Evolutionary conservation across 2,329 filamentous ascomycete species (phyloP), one percentile per base, ranked within the genome.

Genomic region (Myriangium duriaei): DNA sequence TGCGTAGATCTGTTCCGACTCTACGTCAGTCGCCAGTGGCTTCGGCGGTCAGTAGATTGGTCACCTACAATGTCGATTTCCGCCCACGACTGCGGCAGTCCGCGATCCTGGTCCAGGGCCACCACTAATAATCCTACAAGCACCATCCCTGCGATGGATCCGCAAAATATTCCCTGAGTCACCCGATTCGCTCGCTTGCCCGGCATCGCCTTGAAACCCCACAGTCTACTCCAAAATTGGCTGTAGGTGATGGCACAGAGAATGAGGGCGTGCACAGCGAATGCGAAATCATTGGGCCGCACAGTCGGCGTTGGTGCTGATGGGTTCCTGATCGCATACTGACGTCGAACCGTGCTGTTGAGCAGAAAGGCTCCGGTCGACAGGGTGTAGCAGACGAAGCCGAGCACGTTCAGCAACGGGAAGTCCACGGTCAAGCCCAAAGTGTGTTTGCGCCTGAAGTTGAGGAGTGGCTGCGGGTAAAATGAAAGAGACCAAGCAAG

Each of bases 381-480:
- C 26, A 79, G 63, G 32, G 81, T 69, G 61, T 95, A 95, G 46
- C 76, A 73, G 18, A 71, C 56, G 61, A 88, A 91, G 40, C 83
- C 81, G 65, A 71, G 57, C 28, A 69, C 54, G 59, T 91, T 91
- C 49, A 85, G 68, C 12, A 81, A 69, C 12, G 85, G 85, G 52
- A 92, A 95, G 58, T 95, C 87, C 47, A 93, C 79, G 1, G 85
- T 83, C 4, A 88, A 78, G 29, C 91, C 91, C 13, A 74, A 71
- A 4, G 87, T 95, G 6, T 83, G 81, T 41, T 74, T 74, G 38
- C 85, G 79, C 18, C 67, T 67, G 57, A 70, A 79, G 67, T 95
- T 96, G 45, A 85, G 71, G 43, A 92, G 62, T 5, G 81, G 76
- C 56, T 96, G 91, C 1, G 88, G 87, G 58, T 96, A 96, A 64